Conservation (phyloP, 139 green algal genomes). For the Closterium sp. region DNA sequence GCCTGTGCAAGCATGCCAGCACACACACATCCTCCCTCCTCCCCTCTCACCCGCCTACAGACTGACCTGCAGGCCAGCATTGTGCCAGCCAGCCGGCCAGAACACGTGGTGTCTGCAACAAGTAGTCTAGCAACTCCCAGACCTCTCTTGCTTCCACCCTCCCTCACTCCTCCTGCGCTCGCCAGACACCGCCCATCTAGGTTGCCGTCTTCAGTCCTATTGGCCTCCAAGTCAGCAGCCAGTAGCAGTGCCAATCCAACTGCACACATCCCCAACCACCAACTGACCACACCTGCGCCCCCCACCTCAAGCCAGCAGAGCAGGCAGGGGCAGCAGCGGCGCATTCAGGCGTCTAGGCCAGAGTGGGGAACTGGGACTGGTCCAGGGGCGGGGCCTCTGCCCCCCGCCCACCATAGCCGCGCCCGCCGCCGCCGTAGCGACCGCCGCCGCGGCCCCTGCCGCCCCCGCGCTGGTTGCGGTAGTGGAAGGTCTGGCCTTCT, state of each 20-base stretch:
- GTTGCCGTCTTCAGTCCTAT: too few species aligned
- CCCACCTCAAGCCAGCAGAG: too few species aligned
- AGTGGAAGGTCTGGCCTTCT: conserved; percentile 26
- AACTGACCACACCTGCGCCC: too few species aligned
- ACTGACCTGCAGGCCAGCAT: background rate
- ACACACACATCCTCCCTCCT: background rate
- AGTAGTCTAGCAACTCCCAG: background rate
- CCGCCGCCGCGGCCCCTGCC: background rate
- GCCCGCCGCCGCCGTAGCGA: too few species aligned
- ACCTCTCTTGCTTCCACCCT: background rate
- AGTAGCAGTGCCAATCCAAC: too few species aligned
- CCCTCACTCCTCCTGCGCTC: background rate
- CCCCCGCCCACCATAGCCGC: background rate
- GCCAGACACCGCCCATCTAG: too few species aligned
- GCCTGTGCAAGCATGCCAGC: background rate
- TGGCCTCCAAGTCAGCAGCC: too few species aligned
- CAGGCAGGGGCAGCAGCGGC: too few species aligned
- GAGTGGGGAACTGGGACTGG: background rate
- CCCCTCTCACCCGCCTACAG: background rate
- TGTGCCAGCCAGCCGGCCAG: background rate
- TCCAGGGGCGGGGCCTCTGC: background rate
- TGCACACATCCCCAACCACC: too few species aligned
- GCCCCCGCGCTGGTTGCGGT: background rate
- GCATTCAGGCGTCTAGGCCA: background rate
- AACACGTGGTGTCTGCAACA: background rate